A percentile compares a stretch with the other conserved stretches of the same genome.
phyloP scores from a whole-genome alignment of 176 grass and related monocot genomes.

The Oryza australiensis region DNA sequence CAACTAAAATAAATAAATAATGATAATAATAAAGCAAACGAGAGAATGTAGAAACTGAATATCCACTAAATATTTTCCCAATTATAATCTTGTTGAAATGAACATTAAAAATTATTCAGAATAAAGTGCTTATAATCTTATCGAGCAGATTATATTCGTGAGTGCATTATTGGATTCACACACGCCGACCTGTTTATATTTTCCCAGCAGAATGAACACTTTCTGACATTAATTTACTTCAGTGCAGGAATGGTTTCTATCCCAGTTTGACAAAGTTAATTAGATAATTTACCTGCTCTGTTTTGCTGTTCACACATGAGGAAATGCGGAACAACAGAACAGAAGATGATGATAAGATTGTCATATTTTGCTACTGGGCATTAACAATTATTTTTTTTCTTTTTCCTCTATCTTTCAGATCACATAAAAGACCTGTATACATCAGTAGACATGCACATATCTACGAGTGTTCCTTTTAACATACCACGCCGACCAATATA shows the following conservation, averaged over 20 bases:
- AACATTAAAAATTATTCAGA: neutral
- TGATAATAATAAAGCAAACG: neutral
- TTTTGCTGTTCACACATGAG: neutral
- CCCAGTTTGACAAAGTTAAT: slow-evolving; percentile 27
- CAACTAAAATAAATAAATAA: neutral
- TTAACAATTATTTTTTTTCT: neutral
- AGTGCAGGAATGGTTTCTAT: neutral
- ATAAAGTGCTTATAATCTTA: neutral
- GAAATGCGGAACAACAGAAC: neutral
- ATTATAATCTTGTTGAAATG: neutral
- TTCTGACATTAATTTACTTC: neutral
- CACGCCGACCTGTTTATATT: neutral
- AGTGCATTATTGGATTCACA: slow-evolving; percentile 19
- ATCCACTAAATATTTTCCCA: neutral
- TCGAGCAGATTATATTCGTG: slow-evolving; percentile 3
- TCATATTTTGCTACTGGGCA: slow-evolving; percentile 1
- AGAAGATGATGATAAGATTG: neutral
- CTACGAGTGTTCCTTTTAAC: no score
- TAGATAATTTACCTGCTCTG: neutral
- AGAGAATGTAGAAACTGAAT: neutral
- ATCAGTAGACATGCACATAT: no score
- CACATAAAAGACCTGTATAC: no score
- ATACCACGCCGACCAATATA: no score
- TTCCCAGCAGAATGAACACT: slow-evolving; percentile 25
- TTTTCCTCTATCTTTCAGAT: neutral